These are phyloP conservation scores for Coelastrella sp. DNA, from an alignment of 139 green algal species.

Conservation along the genomic window DNA sequence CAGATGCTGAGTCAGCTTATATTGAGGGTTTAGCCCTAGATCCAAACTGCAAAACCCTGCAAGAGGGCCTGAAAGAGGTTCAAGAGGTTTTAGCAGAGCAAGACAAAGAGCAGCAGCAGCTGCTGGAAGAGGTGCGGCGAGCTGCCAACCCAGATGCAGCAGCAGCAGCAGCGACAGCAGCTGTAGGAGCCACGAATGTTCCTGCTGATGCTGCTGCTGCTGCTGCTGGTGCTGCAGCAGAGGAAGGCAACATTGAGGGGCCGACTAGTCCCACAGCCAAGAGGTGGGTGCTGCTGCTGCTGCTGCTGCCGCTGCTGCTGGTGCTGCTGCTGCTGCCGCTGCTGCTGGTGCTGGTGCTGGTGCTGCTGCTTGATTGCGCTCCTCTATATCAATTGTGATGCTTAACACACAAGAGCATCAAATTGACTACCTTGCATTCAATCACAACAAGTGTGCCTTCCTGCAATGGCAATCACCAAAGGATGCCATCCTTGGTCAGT, in stretches of 20 bases:
- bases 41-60: neutral
- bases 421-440: too few relatives aligned
- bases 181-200: neutral
- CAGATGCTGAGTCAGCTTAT: constrained; percentile 56
- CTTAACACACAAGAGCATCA: too few relatives aligned
- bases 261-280: neutral
- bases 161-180: neutral
- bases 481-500: too few relatives aligned
- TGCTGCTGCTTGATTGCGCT: too few relatives aligned
- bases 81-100: constrained; percentile 29
- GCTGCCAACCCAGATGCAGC: neutral
- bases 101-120: constrained; percentile 30
- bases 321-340: neutral
- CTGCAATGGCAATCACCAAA: neutral
- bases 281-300: neutral
- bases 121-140: constrained; percentile 10
- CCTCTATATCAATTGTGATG: too few relatives aligned
- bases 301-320: neutral
- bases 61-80: constrained; percentile 49
- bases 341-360: neutral
- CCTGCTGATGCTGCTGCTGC: neutral
- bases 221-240: neutral
- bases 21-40: constrained; percentile 54
- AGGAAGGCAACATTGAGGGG: neutral
- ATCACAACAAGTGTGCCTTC: too few relatives aligned